Conservation (phyloP, 768 basidiomycete genomes). For the Mycena indigotica region DNA sequence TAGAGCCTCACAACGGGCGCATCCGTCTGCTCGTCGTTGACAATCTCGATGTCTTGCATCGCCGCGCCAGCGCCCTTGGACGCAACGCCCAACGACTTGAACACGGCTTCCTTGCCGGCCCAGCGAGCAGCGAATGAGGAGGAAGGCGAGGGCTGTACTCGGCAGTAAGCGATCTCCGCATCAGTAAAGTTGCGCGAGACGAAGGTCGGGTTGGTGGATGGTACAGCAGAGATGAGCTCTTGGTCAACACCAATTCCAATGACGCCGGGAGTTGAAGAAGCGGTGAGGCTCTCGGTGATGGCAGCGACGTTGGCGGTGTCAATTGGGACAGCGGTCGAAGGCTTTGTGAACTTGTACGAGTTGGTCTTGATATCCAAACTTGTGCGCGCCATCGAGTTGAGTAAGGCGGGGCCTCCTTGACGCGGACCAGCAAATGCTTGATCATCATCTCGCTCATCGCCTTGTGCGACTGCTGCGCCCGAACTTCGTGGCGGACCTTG, state of each 20-base stretch:
- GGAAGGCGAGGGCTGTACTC: constrained; percentile 76
- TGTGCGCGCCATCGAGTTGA: constrained; percentile 93
- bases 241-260: constrained; percentile 89
- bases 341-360: constrained; percentile 77
- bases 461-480: constrained; percentile 77
- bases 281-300: constrained; percentile 54
- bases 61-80: constrained; percentile 91
- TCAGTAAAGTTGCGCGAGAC: constrained; percentile 91
- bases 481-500: constrained; percentile 63
- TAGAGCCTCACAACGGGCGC: constrained; percentile 76
- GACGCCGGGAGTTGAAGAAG: constrained; percentile 41
- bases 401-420: constrained; percentile 94
- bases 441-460: constrained; percentile 97
- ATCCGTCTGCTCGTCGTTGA: constrained; percentile 71
- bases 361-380: constrained; percentile 80
- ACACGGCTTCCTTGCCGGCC: constrained; percentile 96
- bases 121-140: constrained; percentile 97
- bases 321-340: constrained; percentile 52
- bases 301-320: constrained; percentile 72
- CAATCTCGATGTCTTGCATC: constrained; percentile 98
- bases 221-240: constrained; percentile 92
- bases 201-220: constrained; percentile 86
- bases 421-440: constrained; percentile 87
- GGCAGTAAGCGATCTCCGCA: constrained; percentile 85
- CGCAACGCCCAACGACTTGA: constrained; percentile 90